Conservation (phyloP, 164 flowering plant species). For the Cinnamomum chago region DNA sequence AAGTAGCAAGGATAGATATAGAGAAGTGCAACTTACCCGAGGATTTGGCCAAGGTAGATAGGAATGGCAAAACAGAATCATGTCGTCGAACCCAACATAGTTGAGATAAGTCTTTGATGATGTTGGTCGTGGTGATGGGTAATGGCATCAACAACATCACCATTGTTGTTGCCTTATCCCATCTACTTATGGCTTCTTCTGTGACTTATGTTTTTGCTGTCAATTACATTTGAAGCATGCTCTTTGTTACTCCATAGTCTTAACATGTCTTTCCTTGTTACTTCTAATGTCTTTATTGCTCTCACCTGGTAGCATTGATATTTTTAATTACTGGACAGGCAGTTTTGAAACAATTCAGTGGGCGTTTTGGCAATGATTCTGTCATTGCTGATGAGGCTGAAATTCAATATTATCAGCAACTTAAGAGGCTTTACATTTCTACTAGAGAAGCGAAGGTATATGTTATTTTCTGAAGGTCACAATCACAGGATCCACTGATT, state of each 20-base stretch:
- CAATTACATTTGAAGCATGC: neutral
- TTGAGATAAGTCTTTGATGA: too few relatives aligned
- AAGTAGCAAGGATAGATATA: too few relatives aligned
- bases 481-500: neutral
- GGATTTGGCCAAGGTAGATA: too few relatives aligned
- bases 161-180: neutral
- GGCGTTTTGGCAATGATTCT: constrained; percentile 41
- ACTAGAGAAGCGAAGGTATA: constrained; percentile 76
- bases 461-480: neutral
- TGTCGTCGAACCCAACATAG: too few relatives aligned
- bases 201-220: neutral
- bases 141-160: too few relatives aligned
- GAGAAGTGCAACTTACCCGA: too few relatives aligned
- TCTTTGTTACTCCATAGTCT: neutral
- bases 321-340: constrained; percentile 39
- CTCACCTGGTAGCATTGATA: neutral
- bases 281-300: neutral
- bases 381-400: constrained; percentile 60
- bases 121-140: too few relatives aligned
- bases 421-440: constrained; percentile 61
- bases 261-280: neutral
- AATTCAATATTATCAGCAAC: constrained; percentile 48
- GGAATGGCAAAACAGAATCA: too few relatives aligned
- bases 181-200: neutral
- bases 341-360: constrained; percentile 56